Evolutionary conservation across 2,329 filamentous ascomycete species (phyloP).

Genomic region (Aspergillus versicolor): DNA sequence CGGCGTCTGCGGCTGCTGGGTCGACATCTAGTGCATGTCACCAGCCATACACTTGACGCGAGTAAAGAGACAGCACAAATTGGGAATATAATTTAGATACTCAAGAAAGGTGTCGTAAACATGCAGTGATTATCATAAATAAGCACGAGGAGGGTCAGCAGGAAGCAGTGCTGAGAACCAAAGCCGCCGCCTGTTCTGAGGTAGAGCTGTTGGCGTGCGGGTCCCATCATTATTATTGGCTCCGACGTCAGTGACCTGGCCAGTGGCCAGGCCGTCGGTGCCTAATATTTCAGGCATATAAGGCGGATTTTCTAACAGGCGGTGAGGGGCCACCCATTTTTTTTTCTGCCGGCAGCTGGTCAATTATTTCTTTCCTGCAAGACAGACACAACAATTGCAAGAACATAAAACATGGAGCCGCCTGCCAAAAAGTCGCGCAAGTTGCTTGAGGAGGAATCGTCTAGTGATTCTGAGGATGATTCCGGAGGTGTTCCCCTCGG

Average conservation of each 20-base stretch:
- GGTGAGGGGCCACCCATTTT: constrained; percentile 26
- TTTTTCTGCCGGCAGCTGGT: constrained; percentile 30
- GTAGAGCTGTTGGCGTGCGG: constrained; percentile 17
- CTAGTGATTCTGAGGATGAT: constrained; percentile 39
- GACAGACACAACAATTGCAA: neutral
- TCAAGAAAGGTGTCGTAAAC: neutral
- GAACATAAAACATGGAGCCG: constrained; percentile 36
- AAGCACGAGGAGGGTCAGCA: constrained; percentile 18
- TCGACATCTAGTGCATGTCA: constrained; percentile 43
- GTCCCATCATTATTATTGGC: constrained; percentile 34
- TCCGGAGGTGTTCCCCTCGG: constrained; percentile 40
- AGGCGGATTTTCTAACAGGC: constrained; percentile 16
- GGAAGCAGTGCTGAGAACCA: constrained; percentile 12
- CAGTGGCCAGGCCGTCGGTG: constrained; percentile 4
- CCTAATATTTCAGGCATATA: constrained; percentile 18
- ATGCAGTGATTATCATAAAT: constrained; percentile 15
- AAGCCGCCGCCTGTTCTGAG: constrained; percentile 18
- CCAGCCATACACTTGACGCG: constrained; percentile 33
- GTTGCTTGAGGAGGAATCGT: constrained; percentile 41
- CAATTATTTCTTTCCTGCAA: constrained; percentile 17
- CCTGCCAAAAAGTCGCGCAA: constrained; percentile 43
- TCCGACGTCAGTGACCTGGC: constrained; percentile 31
- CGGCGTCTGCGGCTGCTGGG: constrained; percentile 36
- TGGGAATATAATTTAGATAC: constrained; percentile 5
- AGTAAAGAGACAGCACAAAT: constrained; percentile 13